Conservation (phyloP, 208 protist species). For the Strigomonas culicis region DNA sequence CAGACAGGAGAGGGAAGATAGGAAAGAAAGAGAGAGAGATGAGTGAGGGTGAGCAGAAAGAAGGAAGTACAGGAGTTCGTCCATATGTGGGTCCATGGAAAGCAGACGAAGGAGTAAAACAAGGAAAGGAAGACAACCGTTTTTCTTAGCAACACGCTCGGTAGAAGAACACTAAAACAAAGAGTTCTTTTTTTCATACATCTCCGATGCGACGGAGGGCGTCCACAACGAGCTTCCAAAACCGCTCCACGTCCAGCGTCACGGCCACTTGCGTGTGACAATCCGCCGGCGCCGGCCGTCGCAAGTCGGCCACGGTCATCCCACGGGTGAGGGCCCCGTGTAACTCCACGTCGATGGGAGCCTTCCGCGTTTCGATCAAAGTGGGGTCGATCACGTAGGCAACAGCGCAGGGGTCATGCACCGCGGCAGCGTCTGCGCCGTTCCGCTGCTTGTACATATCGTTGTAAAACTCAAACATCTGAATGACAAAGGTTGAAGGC, state of each 20-base stretch:
- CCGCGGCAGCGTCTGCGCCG: constrained; percentile 16
- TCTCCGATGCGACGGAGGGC: constrained; percentile 52
- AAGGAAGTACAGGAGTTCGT: too few relatives aligned
- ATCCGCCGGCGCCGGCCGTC: constrained; percentile 23
- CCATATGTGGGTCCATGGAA: too few relatives aligned
- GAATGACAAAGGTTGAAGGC: constrained; percentile 29
- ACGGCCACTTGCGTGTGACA: constrained; percentile 59
- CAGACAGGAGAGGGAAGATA: not conserved
- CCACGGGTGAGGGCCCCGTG: constrained; percentile 33
- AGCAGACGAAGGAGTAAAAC: not conserved
- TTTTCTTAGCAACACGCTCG: not conserved
- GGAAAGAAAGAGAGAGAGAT: constrained; percentile 11
- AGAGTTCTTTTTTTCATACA: constrained; percentile 13
- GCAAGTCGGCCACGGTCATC: constrained; percentile 65
- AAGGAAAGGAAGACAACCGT: not conserved
- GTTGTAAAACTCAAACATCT: constrained; percentile 52
- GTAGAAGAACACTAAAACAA: too few relatives aligned
- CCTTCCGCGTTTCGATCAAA: constrained; percentile 45
- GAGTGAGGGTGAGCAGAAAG: not conserved
- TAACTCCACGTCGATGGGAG: constrained; percentile 62
- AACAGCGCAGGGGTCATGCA: constrained; percentile 82
- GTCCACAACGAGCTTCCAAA: constrained; percentile 68
- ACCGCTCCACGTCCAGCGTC: constrained; percentile 56
- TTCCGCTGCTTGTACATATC: constrained; percentile 36
- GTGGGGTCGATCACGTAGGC: constrained; percentile 69